A percentile compares a stretch with the other conserved stretches of the same genome.
These are phyloP conservation scores for Fusarium piperis DNA, from an alignment of 2,329 filamentous ascomycete species.

Conservation along the genomic window DNA sequence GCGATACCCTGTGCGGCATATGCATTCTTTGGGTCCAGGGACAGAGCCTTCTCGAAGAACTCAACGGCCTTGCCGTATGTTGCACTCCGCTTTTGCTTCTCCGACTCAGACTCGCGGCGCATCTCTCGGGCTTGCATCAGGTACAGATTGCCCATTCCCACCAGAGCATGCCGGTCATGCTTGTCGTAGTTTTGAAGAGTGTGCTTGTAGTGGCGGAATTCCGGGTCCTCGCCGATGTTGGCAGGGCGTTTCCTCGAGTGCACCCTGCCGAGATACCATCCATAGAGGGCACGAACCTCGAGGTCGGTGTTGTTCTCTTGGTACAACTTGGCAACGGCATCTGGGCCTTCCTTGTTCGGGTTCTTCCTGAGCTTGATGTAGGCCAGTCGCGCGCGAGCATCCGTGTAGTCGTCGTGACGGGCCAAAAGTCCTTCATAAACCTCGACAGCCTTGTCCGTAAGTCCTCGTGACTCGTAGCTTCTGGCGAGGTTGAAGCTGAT, in stretches of 20 bases:
- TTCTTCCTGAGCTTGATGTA: constrained; percentile 87
- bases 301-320: constrained; percentile 85
- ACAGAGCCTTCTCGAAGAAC: constrained; percentile 97
- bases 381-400: constrained; percentile 86
- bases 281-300: constrained; percentile 91
- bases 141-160: constrained; percentile 96
- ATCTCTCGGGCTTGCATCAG: constrained; percentile 91
- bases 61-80: constrained; percentile 93
- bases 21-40: constrained; percentile 93
- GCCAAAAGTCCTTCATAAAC: constrained; percentile 88
- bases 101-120: constrained; percentile 87
- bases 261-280: constrained; percentile 90
- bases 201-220: constrained; percentile 95
- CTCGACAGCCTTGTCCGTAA: constrained; percentile 83
- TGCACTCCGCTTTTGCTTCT: constrained; percentile 89
- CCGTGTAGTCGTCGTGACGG: constrained; percentile 90
- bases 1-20: constrained; percentile 96
- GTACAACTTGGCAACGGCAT: constrained; percentile 85
- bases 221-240: constrained; percentile 87
- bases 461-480: constrained; percentile 87
- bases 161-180: constrained; percentile 95
- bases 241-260: constrained; percentile 81
- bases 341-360: constrained; percentile 86
- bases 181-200: constrained; percentile 95
- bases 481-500: constrained; percentile 97